phyloP scores from a whole-genome alignment of 2,329 filamentous ascomycete species.

The Scortechinia acanthostroma region DNA sequence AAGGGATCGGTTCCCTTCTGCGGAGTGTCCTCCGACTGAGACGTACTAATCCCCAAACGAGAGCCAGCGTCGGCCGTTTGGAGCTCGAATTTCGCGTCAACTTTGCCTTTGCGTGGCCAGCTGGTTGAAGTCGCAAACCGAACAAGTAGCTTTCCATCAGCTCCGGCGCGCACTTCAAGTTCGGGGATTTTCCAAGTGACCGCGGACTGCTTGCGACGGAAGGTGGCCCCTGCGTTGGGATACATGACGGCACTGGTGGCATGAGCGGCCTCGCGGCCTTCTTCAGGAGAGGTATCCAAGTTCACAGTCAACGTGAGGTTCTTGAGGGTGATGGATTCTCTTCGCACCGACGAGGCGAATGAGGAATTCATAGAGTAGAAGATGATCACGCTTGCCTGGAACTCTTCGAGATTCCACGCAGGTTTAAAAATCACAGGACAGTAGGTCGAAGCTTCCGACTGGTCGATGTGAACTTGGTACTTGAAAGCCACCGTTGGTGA shows the following conservation, averaged over 20 bases:
- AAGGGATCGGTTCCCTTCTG: neutral
- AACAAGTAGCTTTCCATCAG: neutral
- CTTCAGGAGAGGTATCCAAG: neutral
- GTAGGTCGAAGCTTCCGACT: constrained; percentile 35
- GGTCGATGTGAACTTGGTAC: constrained; percentile 52
- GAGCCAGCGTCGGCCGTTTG: neutral
- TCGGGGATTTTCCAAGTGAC: constrained; percentile 34
- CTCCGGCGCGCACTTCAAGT: neutral
- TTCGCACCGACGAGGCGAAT: constrained; percentile 26
- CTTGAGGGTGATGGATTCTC: constrained; percentile 34
- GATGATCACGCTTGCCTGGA: constrained; percentile 51
- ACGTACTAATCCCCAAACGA: neutral
- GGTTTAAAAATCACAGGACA: constrained; percentile 49
- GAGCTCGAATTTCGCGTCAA: neutral
- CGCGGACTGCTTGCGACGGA: constrained; percentile 32
- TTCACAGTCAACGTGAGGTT: constrained; percentile 41
- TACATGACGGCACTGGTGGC: constrained; percentile 32
- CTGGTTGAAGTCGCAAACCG: neutral
- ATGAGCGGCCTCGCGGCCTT: constrained; percentile 24
- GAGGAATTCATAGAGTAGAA: constrained; percentile 50
- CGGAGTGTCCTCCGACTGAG: neutral
- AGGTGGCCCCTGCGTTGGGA: constrained; percentile 29
- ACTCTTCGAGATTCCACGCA: constrained; percentile 49
- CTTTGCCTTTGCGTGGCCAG: neutral
- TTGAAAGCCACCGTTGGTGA: constrained; percentile 49